Evolutionary conservation across 495 filamentous ascomycete species (phyloP).

Genomic region (Xylaria bambusicola): DNA sequence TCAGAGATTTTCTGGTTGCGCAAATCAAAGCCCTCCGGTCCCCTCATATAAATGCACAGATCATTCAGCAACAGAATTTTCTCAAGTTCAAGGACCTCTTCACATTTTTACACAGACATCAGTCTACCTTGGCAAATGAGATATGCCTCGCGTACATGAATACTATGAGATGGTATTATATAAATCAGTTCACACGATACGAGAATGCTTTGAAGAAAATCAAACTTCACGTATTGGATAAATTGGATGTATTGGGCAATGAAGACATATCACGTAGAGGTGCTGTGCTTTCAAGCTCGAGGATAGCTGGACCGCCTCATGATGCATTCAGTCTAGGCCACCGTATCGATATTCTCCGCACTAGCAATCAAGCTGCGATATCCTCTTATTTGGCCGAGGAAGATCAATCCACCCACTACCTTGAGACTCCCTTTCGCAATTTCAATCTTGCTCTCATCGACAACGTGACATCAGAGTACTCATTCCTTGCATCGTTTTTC

Average conservation of each 20-base stretch:
- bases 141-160: constrained; percentile 94
- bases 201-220: constrained; percentile 79
- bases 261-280: constrained; percentile 68
- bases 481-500: constrained; percentile 90
- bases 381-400: constrained; percentile 85
- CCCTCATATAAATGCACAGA: constrained; percentile 93
- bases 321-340: constrained; percentile 88
- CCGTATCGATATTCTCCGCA: constrained; percentile 75
- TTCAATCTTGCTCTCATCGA: constrained; percentile 94
- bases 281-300: constrained; percentile 47
- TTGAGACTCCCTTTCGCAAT: constrained; percentile 86
- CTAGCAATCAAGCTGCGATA: constrained; percentile 68
- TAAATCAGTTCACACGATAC: constrained; percentile 88
- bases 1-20: constrained; percentile 88
- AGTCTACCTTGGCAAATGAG: constrained; percentile 76
- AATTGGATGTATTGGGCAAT: constrained; percentile 79
- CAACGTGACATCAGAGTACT: constrained; percentile 93
- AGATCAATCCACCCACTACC: constrained; percentile 77
- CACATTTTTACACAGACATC: constrained; percentile 76
- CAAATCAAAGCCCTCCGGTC: constrained; percentile 92
- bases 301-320: constrained; percentile 63
- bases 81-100: constrained; percentile 85
- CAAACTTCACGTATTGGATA: constrained; percentile 78
- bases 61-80: constrained; percentile 89
- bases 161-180: constrained; percentile 98